Conservation (phyloP, 306 rosid genomes). For the Dryas drummondii region DNA sequence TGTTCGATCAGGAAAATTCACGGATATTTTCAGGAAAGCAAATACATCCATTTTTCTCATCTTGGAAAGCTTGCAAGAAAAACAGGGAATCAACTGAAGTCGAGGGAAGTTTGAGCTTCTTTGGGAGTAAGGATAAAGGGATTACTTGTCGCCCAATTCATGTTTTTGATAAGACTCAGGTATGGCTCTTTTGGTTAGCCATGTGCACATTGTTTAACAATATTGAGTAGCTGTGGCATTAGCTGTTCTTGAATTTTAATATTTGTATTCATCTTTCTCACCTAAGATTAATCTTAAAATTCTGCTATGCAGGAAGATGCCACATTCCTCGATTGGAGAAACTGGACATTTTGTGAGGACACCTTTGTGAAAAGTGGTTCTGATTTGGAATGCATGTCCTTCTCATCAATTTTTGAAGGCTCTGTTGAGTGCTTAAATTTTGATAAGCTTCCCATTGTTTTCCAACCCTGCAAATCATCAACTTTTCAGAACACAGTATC, state of each 20-base stretch:
- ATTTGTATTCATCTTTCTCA: slow-evolving; percentile 6
- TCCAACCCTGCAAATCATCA: slow-evolving; percentile 24
- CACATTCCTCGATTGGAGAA: slow-evolving; percentile 53
- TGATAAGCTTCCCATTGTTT: slow-evolving; percentile 40
- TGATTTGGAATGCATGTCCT: slow-evolving; percentile 28
- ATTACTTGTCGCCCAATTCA: slow-evolving; percentile 54
- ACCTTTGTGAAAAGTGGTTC: slow-evolving; percentile 5
- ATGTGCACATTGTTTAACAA: slow-evolving; percentile 16
- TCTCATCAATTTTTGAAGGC: slow-evolving; percentile 42
- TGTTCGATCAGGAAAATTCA: slow-evolving; percentile 61
- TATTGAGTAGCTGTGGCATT: slow-evolving; percentile 9
- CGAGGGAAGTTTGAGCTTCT: slow-evolving; percentile 17
- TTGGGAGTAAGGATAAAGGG: slow-evolving; percentile 28
- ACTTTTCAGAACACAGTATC: slow-evolving; percentile 26
- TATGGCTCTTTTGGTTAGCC: slow-evolving; percentile 24
- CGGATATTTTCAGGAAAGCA: slow-evolving; percentile 63
- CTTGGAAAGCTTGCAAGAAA: slow-evolving; percentile 47
- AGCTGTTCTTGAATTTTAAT: neutral
- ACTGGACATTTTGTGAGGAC: slow-evolving; percentile 58
- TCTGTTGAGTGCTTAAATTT: slow-evolving; percentile 58
- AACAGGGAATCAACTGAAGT: slow-evolving; percentile 35
- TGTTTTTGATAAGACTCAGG: slow-evolving; percentile 65
- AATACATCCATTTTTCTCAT: slow-evolving; percentile 73
- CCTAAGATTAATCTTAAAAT: slow-evolving; percentile 24
- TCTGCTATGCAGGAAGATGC: slow-evolving; percentile 55